These are phyloP conservation scores for Stephania cephalantha DNA, from an alignment of 164 flowering plant species.

Conservation along the genomic window DNA sequence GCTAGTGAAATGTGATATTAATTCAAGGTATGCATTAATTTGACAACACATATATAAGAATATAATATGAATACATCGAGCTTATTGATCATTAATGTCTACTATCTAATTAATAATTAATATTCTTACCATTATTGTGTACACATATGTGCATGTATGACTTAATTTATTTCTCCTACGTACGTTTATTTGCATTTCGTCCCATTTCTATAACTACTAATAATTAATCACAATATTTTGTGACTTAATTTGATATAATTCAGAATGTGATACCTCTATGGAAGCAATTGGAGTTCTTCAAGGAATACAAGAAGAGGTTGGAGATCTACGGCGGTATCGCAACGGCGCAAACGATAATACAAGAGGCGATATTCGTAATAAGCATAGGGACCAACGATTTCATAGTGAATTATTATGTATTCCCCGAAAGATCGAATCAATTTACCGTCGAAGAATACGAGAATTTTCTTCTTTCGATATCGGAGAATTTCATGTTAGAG, in stretches of 20 bases:
- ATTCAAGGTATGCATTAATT: too few relatives aligned
- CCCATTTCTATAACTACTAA: too few relatives aligned
- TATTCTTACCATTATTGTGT: neutral
- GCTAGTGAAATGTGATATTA: too few relatives aligned
- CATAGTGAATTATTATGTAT: slow-evolving; percentile 1
- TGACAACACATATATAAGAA: too few relatives aligned
- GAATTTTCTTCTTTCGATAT: neutral
- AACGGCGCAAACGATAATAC: neutral
- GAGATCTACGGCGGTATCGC: neutral
- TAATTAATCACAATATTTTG: too few relatives aligned
- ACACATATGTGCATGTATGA: too few relatives aligned
- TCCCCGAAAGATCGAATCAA: neutral
- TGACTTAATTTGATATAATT: neutral
- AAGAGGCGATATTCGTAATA: neutral
- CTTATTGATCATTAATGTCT: too few relatives aligned
- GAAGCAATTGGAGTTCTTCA: slow-evolving; percentile 9
- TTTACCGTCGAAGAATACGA: slow-evolving; percentile 4
- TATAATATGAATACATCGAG: too few relatives aligned
- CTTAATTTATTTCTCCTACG: neutral
- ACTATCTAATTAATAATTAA: too few relatives aligned
- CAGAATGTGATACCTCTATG: slow-evolving; percentile 11
- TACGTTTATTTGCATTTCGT: too few relatives aligned
- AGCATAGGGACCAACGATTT: slow-evolving; percentile 13
- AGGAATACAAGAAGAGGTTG: slow-evolving; percentile 5
- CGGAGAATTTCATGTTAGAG: neutral